Evolutionary conservation across 2,329 filamentous ascomycete species (phyloP).

Genomic region (Aspergillus luchuensis): DNA sequence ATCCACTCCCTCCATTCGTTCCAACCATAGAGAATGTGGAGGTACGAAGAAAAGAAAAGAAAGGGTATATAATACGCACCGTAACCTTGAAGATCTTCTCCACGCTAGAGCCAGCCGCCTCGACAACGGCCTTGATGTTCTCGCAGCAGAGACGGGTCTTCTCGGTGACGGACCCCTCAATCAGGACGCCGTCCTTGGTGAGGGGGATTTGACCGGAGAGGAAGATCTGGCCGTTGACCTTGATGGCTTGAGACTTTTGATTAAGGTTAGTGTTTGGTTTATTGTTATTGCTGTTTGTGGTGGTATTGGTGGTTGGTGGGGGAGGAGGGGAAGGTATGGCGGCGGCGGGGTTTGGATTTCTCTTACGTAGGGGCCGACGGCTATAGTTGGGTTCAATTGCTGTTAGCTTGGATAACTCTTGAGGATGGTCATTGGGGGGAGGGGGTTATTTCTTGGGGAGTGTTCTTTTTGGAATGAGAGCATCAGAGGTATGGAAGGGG

Average conservation of each 20-base stretch:
- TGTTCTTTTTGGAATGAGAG: too few species aligned
- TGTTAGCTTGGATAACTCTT: not conserved
- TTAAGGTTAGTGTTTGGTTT: not conserved
- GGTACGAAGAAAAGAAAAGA: not conserved
- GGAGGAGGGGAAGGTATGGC: conserved; percentile 5
- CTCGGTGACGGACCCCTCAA: conserved; percentile 66
- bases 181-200: conserved; percentile 61
- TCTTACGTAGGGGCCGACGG: conserved; percentile 49
- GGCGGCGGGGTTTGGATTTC: not conserved
- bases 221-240: conserved; percentile 68
- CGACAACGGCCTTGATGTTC: conserved; percentile 82
- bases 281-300: too few species aligned
- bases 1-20: too few species aligned
- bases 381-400: conserved; percentile 18
- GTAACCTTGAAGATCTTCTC: conserved; percentile 85
- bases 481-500: too few species aligned
- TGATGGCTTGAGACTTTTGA: conserved; percentile 61
- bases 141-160: conserved; percentile 71
- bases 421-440: not conserved
- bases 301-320: not conserved
- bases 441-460: not conserved
- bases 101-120: conserved; percentile 76
- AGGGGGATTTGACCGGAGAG: conserved; percentile 77
- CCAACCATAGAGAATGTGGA: too few species aligned
- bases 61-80: conserved; percentile 35